Base-by-base conservation (phyloP, 2,329 filamentous ascomycete genomes). In the Exophiala calicioides region DNA sequence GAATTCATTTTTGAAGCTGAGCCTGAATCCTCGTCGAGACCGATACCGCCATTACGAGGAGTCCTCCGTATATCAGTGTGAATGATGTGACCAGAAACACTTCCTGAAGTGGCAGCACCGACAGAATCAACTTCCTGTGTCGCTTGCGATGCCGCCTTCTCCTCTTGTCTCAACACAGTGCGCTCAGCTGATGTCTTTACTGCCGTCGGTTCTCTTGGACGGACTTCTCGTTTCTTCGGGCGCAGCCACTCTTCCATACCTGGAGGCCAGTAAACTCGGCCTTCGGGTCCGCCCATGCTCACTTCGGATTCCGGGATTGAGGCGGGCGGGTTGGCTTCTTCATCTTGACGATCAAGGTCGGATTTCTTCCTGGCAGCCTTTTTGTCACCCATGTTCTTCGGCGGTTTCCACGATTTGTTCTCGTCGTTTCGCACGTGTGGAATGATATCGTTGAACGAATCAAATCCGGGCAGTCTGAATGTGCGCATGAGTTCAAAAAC, bases 401-500 rank as follows among this genome's bases (percentile, higher is more conserved):
- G 64, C 10, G 71, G 66, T 47, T 78, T 81, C 31, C 75, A 65
- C 0, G 73, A 68, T 52, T 76, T 81, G 56, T 88, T 85, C 62
- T 95, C 88, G 58, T 95, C 90, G 2, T 78, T 75, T 0, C 90
- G 78, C 47, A 84, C 80, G 62, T 90, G 79, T 0, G 90, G 90
- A 2, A 91, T 73, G 1, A 97, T 73, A 44, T 94, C 82, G 57
- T 85, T 86, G 62, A 94, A 82, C 0, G 69, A 77, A 15, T 93
- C 76, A 68, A 83, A 87, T 0, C 90, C 90, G 0, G 90, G 88
- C 0, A 97, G 74, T 59, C 85, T 90, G 65, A 90, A 95, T 0
- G 77, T 90, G 16, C 86, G 79, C 90, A 96, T 96, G 13, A 97
- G 76, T 55, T 95, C 89, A 60, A 97, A 95, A 0, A 96, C 89